These are phyloP conservation scores for Amanita thiersii DNA, from an alignment of 768 basidiomycete species.

Conservation along the genomic window DNA sequence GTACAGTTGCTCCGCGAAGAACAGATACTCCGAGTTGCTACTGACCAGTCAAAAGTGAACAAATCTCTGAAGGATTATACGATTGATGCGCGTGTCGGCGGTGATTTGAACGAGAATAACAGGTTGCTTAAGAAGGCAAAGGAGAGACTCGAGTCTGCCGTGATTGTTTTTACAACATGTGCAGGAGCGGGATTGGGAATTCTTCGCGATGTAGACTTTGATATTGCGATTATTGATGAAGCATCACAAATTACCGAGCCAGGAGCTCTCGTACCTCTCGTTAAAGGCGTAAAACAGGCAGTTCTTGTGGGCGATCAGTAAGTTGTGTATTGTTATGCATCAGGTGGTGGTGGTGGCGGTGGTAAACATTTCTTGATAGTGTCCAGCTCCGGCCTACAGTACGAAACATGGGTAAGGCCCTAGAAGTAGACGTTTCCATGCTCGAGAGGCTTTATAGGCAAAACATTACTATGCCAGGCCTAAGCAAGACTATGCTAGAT, in stretches of 20 bases:
- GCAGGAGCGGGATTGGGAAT: conserved; percentile 50
- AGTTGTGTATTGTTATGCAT: conserved; percentile 15
- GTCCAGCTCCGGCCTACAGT: conserved; percentile 65
- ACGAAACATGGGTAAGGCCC: conserved; percentile 43
- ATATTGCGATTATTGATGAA: conserved; percentile 59
- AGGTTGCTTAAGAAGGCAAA: conserved; percentile 50
- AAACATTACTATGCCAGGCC: conserved; percentile 17
- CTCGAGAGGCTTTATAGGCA: conserved; percentile 52
- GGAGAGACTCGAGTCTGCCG: conserved; percentile 45
- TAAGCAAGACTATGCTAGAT: conserved; percentile 56
- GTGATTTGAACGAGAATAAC: conserved; percentile 54
- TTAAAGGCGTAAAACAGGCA: conserved; percentile 50
- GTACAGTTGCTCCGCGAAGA: conserved; percentile 40
- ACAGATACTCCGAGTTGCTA: conserved; percentile 59
- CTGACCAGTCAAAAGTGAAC: conserved; percentile 56
- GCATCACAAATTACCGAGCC: conserved; percentile 68
- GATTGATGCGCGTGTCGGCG: conserved; percentile 56
- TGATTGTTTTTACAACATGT: conserved; percentile 55
- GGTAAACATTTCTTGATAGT: conserved; percentile 31
- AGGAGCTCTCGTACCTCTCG: conserved; percentile 55
- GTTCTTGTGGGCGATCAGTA: conserved; percentile 68
- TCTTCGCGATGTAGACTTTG: conserved; percentile 46
- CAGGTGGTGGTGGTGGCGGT: neutral
- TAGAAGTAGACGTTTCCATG: conserved; percentile 53
- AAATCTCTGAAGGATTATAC: conserved; percentile 50